Percentiles rank a stretch among this genome's conserved stretches.
These are phyloP conservation scores for Francoa sonchifolia DNA, from an alignment of 441 rosid species.

Conservation along the genomic window DNA sequence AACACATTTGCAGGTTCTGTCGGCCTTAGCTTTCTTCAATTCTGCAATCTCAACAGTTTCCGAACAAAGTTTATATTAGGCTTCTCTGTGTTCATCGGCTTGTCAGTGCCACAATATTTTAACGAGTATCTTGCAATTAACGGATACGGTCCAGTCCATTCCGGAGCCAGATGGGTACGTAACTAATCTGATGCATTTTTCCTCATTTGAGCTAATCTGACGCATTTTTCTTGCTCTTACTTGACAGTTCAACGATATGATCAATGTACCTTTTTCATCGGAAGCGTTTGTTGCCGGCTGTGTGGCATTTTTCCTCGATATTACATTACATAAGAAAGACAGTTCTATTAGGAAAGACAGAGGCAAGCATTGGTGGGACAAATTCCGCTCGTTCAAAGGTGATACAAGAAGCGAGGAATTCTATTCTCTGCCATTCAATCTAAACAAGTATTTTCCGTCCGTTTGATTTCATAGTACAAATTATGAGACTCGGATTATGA, in stretches of 20 bases:
- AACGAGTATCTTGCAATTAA: slow-evolving; percentile 79
- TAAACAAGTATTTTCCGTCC: slow-evolving; percentile 84
- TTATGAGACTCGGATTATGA: too few species aligned
- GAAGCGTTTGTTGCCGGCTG: slow-evolving; percentile 83
- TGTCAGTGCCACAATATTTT: slow-evolving; percentile 89
- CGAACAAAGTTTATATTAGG: slow-evolving; percentile 68
- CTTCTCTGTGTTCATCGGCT: slow-evolving; percentile 78
- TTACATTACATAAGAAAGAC: slow-evolving; percentile 50
- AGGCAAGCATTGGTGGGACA: slow-evolving; percentile 98
- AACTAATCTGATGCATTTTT: neutral
- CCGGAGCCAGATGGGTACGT: slow-evolving; percentile 76
- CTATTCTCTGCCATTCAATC: slow-evolving; percentile 85
- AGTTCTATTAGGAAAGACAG: slow-evolving; percentile 60
- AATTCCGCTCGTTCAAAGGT: slow-evolving; percentile 49
- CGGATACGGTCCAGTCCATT: slow-evolving; percentile 86
- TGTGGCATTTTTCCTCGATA: slow-evolving; percentile 75
- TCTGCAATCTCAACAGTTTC: too few species aligned
- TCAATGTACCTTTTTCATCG: slow-evolving; percentile 82
- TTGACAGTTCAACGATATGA: slow-evolving; percentile 89
- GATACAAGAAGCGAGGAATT: slow-evolving; percentile 78
- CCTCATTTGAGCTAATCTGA: neutral
- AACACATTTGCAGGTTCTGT: slow-evolving; percentile 53
- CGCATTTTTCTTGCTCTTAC: too few species aligned
- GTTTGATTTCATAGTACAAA: slow-evolving; percentile 44
- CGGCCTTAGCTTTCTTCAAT: slow-evolving; percentile 89